These are phyloP conservation scores for Ormosia semicastrata DNA, from an alignment of 306 rosid species.

Conservation along the genomic window DNA sequence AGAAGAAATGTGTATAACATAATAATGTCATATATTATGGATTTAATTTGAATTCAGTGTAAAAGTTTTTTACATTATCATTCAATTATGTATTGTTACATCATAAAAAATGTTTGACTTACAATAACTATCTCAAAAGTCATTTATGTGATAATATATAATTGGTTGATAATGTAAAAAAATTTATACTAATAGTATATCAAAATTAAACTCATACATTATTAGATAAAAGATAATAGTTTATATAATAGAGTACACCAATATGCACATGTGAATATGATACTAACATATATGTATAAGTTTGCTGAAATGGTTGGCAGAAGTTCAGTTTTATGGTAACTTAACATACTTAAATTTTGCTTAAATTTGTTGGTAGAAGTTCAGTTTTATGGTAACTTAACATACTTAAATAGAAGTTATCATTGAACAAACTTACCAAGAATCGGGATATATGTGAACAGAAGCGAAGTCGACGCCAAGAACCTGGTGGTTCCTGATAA, in stretches of 20 bases:
- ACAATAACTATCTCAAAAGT: no score
- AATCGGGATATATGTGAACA: conserved; percentile 88
- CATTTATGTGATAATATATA: no score
- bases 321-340: conserved; percentile 14
- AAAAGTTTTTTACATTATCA: no score
- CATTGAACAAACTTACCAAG: conserved; percentile 57
- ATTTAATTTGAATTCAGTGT: no score
- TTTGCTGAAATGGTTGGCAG: background rate
- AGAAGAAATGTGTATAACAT: background rate
- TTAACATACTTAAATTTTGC: no score
- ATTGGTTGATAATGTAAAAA: no score
- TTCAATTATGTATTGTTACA: no score
- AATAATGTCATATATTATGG: background rate
- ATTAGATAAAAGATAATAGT: background rate
- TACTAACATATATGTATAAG: background rate
- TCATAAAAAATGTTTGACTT: no score
- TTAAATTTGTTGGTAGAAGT: background rate
- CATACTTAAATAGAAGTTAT: background rate
- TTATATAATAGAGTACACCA: background rate
- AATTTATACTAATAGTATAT: no score
- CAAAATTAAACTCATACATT: no score
- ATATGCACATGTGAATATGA: conserved; percentile 8
- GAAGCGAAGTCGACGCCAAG: conserved; percentile 94
- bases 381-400: conserved; percentile 17
- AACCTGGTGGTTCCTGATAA: conserved; percentile 86